A percentile compares a stretch with the other conserved stretches of the same genome.
Conservation (phyloP, 495 filamentous ascomycete species). For the Aspergillus heteromorphus region DNA sequence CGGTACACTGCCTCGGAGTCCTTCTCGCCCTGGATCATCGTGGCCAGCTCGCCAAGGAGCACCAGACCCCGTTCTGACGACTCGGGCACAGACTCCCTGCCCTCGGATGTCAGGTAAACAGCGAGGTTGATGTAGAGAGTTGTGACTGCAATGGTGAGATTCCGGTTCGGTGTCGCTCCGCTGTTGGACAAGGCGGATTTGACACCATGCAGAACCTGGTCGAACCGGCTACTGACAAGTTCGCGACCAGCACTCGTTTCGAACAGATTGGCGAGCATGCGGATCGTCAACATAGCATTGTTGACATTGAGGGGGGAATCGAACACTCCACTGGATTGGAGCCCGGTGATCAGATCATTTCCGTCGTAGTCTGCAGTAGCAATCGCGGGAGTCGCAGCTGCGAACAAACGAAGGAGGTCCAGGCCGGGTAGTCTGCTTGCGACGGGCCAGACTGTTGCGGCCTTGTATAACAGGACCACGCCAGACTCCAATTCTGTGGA, state of each 20-base stretch:
- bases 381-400: conserved; percentile 56
- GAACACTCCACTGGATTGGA: conserved; percentile 52
- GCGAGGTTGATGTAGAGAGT: conserved; percentile 85
- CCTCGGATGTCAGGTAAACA: conserved; percentile 49
- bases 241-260: conserved; percentile 63
- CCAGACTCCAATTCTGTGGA: conserved; percentile 37
- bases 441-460: conserved; percentile 72
- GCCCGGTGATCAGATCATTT: conserved; percentile 41
- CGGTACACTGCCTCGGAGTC: conserved; percentile 83
- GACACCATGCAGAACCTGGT: conserved; percentile 48
- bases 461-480: conserved; percentile 56
- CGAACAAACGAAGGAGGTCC: conserved; percentile 77
- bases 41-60: conserved; percentile 57
- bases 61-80: conserved; percentile 53
- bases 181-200: conserved; percentile 40
- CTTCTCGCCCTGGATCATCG: conserved; percentile 55
- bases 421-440: conserved; percentile 73
- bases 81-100: conserved; percentile 27
- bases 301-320: conserved; percentile 55
- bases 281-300: conserved; percentile 79
- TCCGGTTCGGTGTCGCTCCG: conserved; percentile 58
- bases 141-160: conserved; percentile 72
- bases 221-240: conserved; percentile 54
- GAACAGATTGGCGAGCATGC: conserved; percentile 84
- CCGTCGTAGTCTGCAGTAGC: conserved; percentile 55